phyloP scores from a whole-genome alignment of 257 asterid species.

The Nicotiana benthamiana region DNA sequence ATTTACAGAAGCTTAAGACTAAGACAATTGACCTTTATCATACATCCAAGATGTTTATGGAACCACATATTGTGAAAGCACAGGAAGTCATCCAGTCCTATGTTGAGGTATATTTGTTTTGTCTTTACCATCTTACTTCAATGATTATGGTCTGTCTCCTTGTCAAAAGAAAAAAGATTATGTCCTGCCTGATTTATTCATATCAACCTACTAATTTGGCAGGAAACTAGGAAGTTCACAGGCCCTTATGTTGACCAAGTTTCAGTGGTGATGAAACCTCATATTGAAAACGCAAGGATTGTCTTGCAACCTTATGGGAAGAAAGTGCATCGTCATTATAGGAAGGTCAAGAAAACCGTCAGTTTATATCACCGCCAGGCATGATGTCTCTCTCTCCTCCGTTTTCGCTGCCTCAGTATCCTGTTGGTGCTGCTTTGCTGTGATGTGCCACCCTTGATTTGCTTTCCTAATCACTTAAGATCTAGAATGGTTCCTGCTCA shows the following conservation, averaged over 20 bases:
- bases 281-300: conserved; percentile 19
- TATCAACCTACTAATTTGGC: conserved; percentile 10
- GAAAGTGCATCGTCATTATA: conserved; percentile 16
- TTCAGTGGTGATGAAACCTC: conserved; percentile 24
- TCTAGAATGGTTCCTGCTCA: not conserved
- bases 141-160: not conserved
- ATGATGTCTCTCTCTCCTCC: conserved; percentile 3
- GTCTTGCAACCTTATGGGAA: conserved; percentile 31
- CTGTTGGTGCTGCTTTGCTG: not conserved
- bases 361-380: conserved; percentile 34
- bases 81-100: conserved; percentile 22
- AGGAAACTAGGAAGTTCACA: conserved; percentile 30
- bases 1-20: conserved; percentile 18
- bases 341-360: conserved; percentile 9
- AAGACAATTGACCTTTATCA: conserved; percentile 21
- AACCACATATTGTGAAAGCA: conserved; percentile 18
- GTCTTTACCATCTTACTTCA: not conserved
- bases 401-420: not conserved
- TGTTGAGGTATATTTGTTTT: conserved; percentile 19
- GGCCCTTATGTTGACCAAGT: conserved; percentile 33
- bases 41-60: conserved; percentile 14
- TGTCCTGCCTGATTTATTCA: not conserved
- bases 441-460: not conserved
- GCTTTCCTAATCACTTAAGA: not conserved
- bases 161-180: not conserved